Conservation (phyloP, 768 basidiomycete genomes). For the Vararia minispora region DNA sequence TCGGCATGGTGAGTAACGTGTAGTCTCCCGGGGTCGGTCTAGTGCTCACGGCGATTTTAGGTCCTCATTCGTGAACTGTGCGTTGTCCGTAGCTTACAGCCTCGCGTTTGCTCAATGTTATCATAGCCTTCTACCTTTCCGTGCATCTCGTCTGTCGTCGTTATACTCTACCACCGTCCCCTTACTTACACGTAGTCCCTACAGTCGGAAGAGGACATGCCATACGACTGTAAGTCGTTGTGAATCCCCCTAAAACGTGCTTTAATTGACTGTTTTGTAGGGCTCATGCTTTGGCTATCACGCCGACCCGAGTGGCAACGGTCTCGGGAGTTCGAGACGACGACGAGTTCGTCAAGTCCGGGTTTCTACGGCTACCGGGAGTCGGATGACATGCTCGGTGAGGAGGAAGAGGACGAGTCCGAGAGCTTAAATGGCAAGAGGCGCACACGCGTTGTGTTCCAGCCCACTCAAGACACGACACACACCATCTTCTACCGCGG, state of each 20-base stretch:
- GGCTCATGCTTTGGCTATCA: constrained; percentile 86
- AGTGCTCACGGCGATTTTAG: too few species aligned
- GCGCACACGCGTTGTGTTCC: constrained; percentile 78
- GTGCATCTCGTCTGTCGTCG: constrained; percentile 9
- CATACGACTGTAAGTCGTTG: too few species aligned
- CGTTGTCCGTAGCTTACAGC: constrained; percentile 27
- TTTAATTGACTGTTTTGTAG: too few species aligned
- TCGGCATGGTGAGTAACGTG: constrained; percentile 73
- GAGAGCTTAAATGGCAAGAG: constrained; percentile 43
- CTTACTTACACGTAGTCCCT: constrained; percentile 85
- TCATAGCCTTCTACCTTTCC: constrained; percentile 3
- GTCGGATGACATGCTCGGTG: constrained; percentile 46
- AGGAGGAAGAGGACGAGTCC: constrained; percentile 42
- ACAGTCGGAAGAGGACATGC: constrained; percentile 85
- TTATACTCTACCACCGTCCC: constrained; percentile 16
- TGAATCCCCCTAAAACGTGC: too few species aligned
- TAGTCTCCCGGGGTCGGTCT: too few species aligned
- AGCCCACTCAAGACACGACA: constrained; percentile 79
- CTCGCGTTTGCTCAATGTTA: too few species aligned
- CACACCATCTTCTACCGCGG: constrained; percentile 82
- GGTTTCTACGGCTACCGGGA: constrained; percentile 36
- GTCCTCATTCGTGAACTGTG: constrained; percentile 84
- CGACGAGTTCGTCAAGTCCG: constrained; percentile 60
- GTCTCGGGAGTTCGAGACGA: constrained; percentile 82
- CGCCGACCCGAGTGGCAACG: constrained; percentile 83